These are phyloP conservation scores for Angomonas deanei DNA, from an alignment of 208 protist species.

Conservation along the genomic window DNA sequence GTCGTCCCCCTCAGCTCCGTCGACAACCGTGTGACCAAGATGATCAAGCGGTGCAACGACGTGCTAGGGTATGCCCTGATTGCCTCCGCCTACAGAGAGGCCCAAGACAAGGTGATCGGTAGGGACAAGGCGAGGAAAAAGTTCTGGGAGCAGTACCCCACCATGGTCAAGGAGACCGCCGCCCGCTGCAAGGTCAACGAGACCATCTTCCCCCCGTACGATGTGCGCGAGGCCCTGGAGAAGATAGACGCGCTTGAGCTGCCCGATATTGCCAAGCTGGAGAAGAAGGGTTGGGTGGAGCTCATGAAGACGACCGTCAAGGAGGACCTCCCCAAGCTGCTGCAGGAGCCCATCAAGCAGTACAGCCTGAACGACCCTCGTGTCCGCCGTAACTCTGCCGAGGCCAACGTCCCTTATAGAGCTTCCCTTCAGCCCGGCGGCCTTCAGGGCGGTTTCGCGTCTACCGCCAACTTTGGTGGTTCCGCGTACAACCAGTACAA, in stretches of 20 bases:
- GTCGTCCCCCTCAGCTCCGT: conserved; percentile 81
- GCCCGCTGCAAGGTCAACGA: conserved; percentile 44
- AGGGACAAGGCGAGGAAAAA: conserved; percentile 68
- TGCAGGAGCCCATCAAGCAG: conserved; percentile 61
- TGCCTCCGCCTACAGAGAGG: conserved; percentile 44
- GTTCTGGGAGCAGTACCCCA: conserved; percentile 45
- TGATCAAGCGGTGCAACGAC: conserved; percentile 64
- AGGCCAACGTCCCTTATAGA: conserved; percentile 5
- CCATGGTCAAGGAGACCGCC: conserved; percentile 42
- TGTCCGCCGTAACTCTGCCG: conserved; percentile 19
- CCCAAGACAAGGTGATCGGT: conserved; percentile 74
- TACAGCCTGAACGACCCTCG: conserved; percentile 43
- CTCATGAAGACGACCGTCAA: conserved; percentile 52
- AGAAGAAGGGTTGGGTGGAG: conserved; percentile 47
- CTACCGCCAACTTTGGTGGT: not conserved
- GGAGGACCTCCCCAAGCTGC: conserved; percentile 52
- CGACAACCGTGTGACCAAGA: conserved; percentile 89
- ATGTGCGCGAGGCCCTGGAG: conserved; percentile 32
- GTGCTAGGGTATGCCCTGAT: conserved; percentile 86
- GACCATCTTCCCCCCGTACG: conserved; percentile 37
- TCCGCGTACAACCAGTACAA: conserved; percentile 2
- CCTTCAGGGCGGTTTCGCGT: not conserved
- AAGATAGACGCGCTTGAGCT: conserved; percentile 32
- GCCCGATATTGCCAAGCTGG: conserved; percentile 48
- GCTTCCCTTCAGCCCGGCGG: conserved; percentile 7